Evolutionary conservation across 805 yeast genomes (phyloP), one percentile per base, ranked within the genome.

Genomic region (Pichia manshurica): DNA sequence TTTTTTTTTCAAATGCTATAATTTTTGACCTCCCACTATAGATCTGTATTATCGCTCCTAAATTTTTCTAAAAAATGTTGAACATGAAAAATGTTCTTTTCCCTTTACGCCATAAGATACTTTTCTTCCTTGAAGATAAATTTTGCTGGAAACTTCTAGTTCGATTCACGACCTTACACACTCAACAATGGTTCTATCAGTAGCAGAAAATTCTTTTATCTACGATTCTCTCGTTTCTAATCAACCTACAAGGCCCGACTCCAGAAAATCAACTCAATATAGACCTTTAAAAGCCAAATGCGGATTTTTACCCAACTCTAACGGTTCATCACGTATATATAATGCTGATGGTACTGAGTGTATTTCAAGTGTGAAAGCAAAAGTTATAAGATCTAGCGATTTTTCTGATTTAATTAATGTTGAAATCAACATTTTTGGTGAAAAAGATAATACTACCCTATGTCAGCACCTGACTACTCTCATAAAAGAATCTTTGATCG

Each of bases 271-370:
- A 13, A 70, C 74, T 49, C 96, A 89, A 63, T 85, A 86, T 60
- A 75, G 97, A 54, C 96, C 97, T 0, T 66, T 93, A 41, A 95
- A 88, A 59, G 86, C 95, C 3, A 80, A 79, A 13, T 80, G 87
- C 7, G 83, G 83, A 43, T 84, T 91, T 57, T 71, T 93, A 50
- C 93, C 96, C 0, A 78, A 82, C 44, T 85, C 96, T 3, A 87
- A 91, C 66, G 99, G 99, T 13, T 89, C 97, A 2, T 84, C 97
- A 0, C 76, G 96, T 67, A 78, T 91, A 17, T 75, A 89, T 53
- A 76, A 88, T 31, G 75, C 85, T 42, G 98, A 91, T 64, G 98
- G 99, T 20, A 79, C 88, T 52, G 98, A 93, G 66, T 88, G 96
- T 57, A 83, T 93, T 31, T 91, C 88, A 5, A 93, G 97, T 59